A percentile compares a stretch with the other conserved stretches of the same genome.
Conservation (phyloP, 345 rosid genomes). For the Kernera saxatilis region DNA sequence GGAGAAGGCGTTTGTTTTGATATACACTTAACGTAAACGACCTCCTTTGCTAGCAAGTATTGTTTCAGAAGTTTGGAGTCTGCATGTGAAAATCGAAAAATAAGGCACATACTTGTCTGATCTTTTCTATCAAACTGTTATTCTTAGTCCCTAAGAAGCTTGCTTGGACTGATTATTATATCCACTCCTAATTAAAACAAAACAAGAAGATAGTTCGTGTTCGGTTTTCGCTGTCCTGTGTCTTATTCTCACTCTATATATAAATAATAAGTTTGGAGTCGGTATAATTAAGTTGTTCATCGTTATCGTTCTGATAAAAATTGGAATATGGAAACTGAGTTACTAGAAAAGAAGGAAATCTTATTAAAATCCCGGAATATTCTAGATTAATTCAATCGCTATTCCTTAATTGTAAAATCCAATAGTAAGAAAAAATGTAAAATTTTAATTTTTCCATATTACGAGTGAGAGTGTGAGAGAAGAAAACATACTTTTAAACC, state of each 20-base stretch:
- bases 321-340: background rate
- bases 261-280: background rate
- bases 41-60: background rate
- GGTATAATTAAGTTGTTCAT: background rate
- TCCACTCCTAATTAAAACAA: too few species aligned
- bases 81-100: too few species aligned
- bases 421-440: background rate
- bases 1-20: background rate
- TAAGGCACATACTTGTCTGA: too few species aligned
- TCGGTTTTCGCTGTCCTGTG: too few species aligned
- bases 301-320: background rate
- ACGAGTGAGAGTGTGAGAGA: background rate
- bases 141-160: too few species aligned
- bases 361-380: background rate
- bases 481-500: background rate
- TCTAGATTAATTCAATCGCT: background rate
- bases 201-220: too few species aligned
- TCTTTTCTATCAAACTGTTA: too few species aligned
- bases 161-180: too few species aligned
- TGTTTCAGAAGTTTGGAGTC: too few species aligned
- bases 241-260: background rate
- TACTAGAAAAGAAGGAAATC: background rate
- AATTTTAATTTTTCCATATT: background rate
- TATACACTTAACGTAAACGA: background rate
- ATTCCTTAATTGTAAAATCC: background rate